Evolutionary conservation across 768 basidiomycete species (phyloP).

Genomic region (Tulasnella sp.): DNA sequence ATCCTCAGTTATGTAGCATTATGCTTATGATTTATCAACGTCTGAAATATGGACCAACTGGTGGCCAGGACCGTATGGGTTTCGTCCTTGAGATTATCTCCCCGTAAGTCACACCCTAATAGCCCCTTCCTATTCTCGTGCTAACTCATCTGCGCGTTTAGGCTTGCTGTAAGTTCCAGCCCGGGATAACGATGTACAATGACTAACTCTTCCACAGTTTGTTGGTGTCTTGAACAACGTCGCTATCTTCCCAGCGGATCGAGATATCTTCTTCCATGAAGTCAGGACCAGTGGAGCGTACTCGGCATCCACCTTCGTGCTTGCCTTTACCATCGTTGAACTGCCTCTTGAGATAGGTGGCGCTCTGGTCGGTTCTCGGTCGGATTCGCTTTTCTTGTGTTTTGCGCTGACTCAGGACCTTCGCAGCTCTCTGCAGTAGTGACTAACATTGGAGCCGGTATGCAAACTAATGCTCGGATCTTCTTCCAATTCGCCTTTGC

Average conservation of each 20-base stretch:
- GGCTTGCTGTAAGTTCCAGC: slow-evolving; percentile 12
- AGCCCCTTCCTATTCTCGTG: not conserved
- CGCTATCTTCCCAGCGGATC: slow-evolving; percentile 44
- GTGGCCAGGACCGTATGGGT: slow-evolving; percentile 31
- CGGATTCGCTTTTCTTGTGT: not conserved
- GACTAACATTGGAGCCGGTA: slow-evolving; percentile 38
- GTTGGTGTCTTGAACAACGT: slow-evolving; percentile 36
- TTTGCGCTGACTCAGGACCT: not conserved
- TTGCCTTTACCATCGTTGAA: slow-evolving; percentile 39
- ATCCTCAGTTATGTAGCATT: not conserved
- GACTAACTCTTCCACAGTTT: slow-evolving; percentile 20
- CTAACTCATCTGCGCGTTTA: not conserved
- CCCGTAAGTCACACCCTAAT: slow-evolving; percentile 4
- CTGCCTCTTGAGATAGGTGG: slow-evolving; percentile 37
- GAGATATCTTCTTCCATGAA: slow-evolving; percentile 45
- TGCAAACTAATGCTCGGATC: slow-evolving; percentile 37
- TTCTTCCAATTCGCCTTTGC: slow-evolving; percentile 39
- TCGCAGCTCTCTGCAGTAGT: slow-evolving; percentile 32
- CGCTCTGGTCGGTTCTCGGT: slow-evolving; percentile 32
- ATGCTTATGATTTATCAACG: slow-evolving; percentile 33
- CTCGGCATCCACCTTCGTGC: slow-evolving; percentile 40
- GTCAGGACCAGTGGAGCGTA: slow-evolving; percentile 41
- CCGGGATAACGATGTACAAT: not conserved
- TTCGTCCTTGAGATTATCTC: slow-evolving; percentile 30
- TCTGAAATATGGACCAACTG: slow-evolving; percentile 25